These are phyloP conservation scores for Linum lewisii DNA, from an alignment of 345 rosid species.

Conservation along the genomic window DNA sequence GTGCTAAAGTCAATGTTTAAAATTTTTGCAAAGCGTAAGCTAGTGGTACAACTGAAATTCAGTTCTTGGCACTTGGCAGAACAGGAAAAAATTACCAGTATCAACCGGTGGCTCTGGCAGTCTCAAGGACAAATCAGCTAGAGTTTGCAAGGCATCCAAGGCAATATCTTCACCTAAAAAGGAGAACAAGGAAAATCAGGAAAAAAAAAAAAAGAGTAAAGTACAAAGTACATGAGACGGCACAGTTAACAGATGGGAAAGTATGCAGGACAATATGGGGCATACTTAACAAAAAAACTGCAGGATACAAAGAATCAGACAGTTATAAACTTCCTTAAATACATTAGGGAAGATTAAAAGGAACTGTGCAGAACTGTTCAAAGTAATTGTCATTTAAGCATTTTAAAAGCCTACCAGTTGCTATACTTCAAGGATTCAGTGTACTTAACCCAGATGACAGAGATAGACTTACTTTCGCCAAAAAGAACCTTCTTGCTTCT, in stretches of 20 bases:
- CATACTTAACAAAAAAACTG: background rate
- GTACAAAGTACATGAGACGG: background rate
- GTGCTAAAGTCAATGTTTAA: too few species aligned
- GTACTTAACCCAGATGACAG: background rate
- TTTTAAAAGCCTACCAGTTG: background rate
- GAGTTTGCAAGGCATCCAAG: background rate
- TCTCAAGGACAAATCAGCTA: background rate
- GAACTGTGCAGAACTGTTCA: background rate
- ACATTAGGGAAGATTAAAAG: background rate
- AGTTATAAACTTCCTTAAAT: background rate
- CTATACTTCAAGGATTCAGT: background rate
- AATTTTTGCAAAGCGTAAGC: too few species aligned
- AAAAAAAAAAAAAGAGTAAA: too few species aligned
- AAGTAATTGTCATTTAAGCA: too few species aligned
- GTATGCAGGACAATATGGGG: background rate
- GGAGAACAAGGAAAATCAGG: background rate
- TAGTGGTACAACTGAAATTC: too few species aligned
- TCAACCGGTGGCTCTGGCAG: background rate
- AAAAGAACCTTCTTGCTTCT: constrained; percentile 2
- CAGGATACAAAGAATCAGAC: background rate
- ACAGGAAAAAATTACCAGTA: background rate
- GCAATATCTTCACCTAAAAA: background rate
- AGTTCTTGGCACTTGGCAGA: too few species aligned
- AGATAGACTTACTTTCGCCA: background rate
- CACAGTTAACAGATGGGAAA: background rate